A percentile compares a stretch with the other conserved stretches of the same genome.
These are phyloP conservation scores for Torulaspora gathmanii DNA, from an alignment of 805 yeast genomes.

Conservation along the genomic window DNA sequence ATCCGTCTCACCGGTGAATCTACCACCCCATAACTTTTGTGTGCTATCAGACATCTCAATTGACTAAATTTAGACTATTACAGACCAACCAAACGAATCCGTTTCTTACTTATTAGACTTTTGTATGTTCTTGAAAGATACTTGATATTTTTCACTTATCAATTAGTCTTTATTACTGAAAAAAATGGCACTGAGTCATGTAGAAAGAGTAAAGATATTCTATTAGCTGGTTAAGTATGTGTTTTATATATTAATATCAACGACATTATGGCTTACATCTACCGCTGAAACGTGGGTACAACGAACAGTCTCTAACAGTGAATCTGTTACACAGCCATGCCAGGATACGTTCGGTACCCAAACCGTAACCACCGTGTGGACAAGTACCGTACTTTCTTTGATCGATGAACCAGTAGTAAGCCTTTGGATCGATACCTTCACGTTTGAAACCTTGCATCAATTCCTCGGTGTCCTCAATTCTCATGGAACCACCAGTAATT, in stretches of 20 bases:
- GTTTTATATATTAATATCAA: background rate
- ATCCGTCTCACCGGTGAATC: constrained; percentile 95
- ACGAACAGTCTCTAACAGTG: constrained; percentile 96
- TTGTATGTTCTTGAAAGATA: background rate
- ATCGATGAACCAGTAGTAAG: constrained; percentile 96
- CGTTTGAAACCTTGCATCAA: constrained; percentile 86
- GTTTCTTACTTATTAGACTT: background rate
- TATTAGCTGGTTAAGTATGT: background rate
- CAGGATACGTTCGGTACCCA: constrained; percentile 95
- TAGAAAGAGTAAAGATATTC: background rate
- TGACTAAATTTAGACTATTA: background rate
- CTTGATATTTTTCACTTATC: background rate
- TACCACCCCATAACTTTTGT: constrained; percentile 92
- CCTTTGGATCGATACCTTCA: constrained; percentile 75
- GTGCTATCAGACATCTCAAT: constrained; percentile 34
- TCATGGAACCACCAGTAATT: constrained; percentile 98
- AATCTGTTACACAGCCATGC: constrained; percentile 98
- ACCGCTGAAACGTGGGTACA: constrained; percentile 97
- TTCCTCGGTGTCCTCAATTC: constrained; percentile 79
- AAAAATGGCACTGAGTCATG: background rate
- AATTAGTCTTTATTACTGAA: background rate
- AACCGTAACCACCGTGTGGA: constrained; percentile 99
- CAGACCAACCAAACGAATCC: background rate
- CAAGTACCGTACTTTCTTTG: constrained; percentile 95
- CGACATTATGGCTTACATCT: constrained; percentile 81